Evolutionary conservation across 345 rosid species (phyloP).

Genomic region (Eucalyptus erythrocorys): DNA sequence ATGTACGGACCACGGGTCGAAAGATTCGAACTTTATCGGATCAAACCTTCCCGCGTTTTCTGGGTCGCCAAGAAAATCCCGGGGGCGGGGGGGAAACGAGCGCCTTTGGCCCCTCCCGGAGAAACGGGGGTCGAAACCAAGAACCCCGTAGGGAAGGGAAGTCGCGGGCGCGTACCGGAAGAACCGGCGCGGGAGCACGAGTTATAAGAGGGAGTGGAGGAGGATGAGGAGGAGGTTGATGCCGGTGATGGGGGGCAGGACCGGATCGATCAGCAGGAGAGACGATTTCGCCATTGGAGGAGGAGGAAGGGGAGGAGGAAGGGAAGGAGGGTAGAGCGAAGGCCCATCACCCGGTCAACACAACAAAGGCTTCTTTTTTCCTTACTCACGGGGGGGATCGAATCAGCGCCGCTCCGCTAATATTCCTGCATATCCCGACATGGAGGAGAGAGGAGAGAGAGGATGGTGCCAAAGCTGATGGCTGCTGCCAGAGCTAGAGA

Average conservation of each 20-base stretch:
- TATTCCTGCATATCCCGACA: neutral
- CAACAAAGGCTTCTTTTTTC: neutral
- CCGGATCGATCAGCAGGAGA: neutral
- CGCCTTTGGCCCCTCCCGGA: neutral
- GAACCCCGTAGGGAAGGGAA: neutral
- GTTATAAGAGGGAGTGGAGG: conserved; percentile 79
- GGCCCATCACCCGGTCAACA: neutral
- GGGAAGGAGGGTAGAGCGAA: neutral
- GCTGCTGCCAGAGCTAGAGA: neutral
- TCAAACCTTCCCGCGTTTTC: neutral
- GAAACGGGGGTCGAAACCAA: neutral
- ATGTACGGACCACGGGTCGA: neutral
- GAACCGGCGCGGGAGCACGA: conserved; percentile 1
- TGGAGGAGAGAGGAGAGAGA: neutral
- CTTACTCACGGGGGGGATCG: neutral
- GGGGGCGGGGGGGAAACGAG: neutral
- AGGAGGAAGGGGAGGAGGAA: neutral
- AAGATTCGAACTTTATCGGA: neutral
- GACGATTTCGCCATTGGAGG: neutral
- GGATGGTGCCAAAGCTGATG: neutral
- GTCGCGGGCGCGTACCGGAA: neutral
- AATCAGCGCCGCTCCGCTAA: neutral
- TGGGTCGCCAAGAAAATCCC: neutral
- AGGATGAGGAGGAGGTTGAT: conserved; percentile 66
- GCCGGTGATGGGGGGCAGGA: conserved; percentile 53